These are phyloP conservation scores for Macrolepiota dolichaula DNA, from an alignment of 768 basidiomycete genomes.

Conservation along the genomic window DNA sequence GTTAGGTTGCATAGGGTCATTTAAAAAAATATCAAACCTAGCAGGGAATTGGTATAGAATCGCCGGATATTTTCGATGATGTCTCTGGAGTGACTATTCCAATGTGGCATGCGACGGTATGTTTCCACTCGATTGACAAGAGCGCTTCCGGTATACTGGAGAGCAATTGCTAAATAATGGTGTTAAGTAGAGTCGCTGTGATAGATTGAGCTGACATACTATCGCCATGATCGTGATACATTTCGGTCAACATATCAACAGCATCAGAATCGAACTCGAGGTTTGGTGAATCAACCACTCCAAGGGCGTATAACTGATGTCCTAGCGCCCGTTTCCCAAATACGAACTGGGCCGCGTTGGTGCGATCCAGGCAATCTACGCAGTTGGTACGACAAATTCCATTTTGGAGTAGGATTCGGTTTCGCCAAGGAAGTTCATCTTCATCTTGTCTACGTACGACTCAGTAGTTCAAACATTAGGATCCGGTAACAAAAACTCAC, in stretches of 20 bases:
- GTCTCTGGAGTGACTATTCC: conserved; percentile 96
- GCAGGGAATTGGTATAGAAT: conserved; percentile 91
- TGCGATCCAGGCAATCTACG: conserved; percentile 95
- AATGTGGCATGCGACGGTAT: conserved; percentile 92
- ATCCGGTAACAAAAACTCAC: conserved; percentile 25
- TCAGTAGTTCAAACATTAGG: neutral
- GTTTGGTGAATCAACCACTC: conserved; percentile 81
- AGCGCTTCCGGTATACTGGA: conserved; percentile 96
- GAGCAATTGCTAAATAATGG: conserved; percentile 66
- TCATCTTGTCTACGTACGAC: conserved; percentile 16
- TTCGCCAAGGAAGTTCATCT: conserved; percentile 47
- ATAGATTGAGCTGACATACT: conserved; percentile 48
- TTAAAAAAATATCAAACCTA: conserved; percentile 48
- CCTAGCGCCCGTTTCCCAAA: conserved; percentile 94
- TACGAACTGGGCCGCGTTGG: conserved; percentile 95
- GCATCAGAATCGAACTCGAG: conserved; percentile 92
- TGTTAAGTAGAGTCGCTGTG: neutral
- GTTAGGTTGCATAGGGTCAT: neutral
- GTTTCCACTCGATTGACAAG: conserved; percentile 96
- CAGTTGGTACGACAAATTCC: conserved; percentile 95
- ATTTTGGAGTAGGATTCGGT: conserved; percentile 77
- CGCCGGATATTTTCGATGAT: conserved; percentile 93
- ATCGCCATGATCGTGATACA: conserved; percentile 98
- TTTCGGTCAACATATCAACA: conserved; percentile 94
- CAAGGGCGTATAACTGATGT: conserved; percentile 93